A percentile compares a stretch with the other conserved stretches of the same genome.
Evolutionary conservation across 345 rosid species (phyloP).

Genomic region (Lepidium didymum): DNA sequence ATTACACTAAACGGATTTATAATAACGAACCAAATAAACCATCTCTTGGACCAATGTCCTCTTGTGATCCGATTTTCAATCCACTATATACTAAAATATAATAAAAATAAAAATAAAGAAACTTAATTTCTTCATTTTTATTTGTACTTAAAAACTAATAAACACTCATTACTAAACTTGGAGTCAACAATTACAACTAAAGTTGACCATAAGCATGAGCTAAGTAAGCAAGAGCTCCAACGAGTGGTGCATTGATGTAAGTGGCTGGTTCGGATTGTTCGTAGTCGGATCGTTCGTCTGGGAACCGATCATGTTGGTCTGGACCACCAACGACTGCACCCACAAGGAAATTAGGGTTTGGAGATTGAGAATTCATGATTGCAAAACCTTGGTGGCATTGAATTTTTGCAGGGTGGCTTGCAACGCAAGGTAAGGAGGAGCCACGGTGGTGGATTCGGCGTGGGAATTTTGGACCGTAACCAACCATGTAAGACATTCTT

Average conservation of each 20-base stretch:
- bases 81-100: not conserved
- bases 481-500: slow-evolving; percentile 94
- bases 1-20: slow-evolving; percentile 16
- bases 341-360: slow-evolving; percentile 77
- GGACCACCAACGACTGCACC: slow-evolving; percentile 97
- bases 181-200: slow-evolving; percentile 17
- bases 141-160: not conserved
- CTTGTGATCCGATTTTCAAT: slow-evolving; percentile 19
- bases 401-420: slow-evolving; percentile 59
- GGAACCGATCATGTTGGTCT: slow-evolving; percentile 60
- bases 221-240: slow-evolving; percentile 78
- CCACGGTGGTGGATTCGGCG: slow-evolving; percentile 93
- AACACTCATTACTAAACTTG: not conserved
- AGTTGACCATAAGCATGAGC: slow-evolving; percentile 89
- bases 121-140: not conserved
- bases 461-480: slow-evolving; percentile 76
- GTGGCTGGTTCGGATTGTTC: slow-evolving; percentile 96
- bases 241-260: slow-evolving; percentile 88
- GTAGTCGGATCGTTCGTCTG: slow-evolving; percentile 66
- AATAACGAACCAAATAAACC: not conserved
- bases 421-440: slow-evolving; percentile 72
- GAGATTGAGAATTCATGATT: slow-evolving; percentile 53
- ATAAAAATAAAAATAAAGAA: slow-evolving; percentile 1
- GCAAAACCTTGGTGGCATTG: slow-evolving; percentile 67
- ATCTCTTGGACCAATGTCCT: slow-evolving; percentile 17